Base-by-base conservation (phyloP, 2,329 filamentous ascomycete species). In the Colletotrichum sp. region DNA sequence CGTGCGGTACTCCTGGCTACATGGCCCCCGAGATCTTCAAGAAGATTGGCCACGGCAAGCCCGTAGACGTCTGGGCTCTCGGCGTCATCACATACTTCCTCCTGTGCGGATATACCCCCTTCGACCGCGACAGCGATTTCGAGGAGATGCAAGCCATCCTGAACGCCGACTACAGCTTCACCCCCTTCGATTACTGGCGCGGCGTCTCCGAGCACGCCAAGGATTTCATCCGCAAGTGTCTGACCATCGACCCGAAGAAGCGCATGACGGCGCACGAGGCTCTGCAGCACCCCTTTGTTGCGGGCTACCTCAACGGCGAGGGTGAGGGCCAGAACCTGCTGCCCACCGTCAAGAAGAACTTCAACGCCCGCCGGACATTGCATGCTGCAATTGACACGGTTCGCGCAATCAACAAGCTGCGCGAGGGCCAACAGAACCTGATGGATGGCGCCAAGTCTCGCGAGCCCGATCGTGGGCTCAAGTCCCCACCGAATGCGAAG, bases 21-120 rank as follows among this genome's bases (percentile, higher is more conserved):
- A 99, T 99, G 97, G 97, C 97, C 3, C 97, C 97, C 27, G 97
- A 99, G 83, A 99, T 99, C 80, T 99, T 99, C 87, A 98, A 98
- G 84, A 99, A 99, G 88, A 96, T 94, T 9, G 97, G 97, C 31
- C 97, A 99, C 83, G 97, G 97, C 76, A 99, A 98, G 85, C 96
- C 97, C 78, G 97, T 99, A 67, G 97, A 99, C 83, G 93, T 99
- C 76, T 99, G 97, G 97, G 97, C 97, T 47, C 95, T 98, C 76
- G 97, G 97, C 61, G 97, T 99, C 57, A 99, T 99, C 81, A 98
- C 97, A 36, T 99, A 98, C 87, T 99, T 99, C 87, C 88, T 99
- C 34, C 92, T 99, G 65, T 98, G 97, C 84, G 97, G 97, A 73
- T 98, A 98, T 86, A 99, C 97, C 1, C 97, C 97, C 15, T 99